Base-by-base conservation (phyloP, 148 eudicot species). In the Euryodendron excelsum region DNA sequence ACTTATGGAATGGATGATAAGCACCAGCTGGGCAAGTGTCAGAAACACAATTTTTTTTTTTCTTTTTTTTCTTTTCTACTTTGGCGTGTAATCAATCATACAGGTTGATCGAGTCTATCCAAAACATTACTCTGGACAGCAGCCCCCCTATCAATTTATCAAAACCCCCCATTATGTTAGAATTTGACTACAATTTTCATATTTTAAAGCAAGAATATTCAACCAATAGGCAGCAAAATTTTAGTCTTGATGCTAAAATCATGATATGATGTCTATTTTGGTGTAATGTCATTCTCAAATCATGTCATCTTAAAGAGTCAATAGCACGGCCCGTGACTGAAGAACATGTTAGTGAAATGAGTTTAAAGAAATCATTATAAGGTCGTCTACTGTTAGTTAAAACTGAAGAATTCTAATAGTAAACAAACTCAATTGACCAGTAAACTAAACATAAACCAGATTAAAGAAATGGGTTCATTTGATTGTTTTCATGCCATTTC, bases 231-330 rank as follows among this genome's bases (percentile, higher is more conserved):
- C 27, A 1, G 33, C 67, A 27, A 62, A n/a, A 62, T 31, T 62
- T 62, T 27, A 1, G 67, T 62, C 36, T 10, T 8, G 9, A 62
- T 11, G 36, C 33, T 11, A 9, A 1, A 25, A 27, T 62, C 63
- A 21, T 25, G 7, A 5, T 59, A 23, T 23, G 15, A 45, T 33
- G 4, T 59, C 28, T 75, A 13, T 21, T 50, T 58, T 25, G 31
- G 21, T 36, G 6, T 13, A 74, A 75, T 27, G 58, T 75, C 78
- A 44, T 44, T 75, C 39, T 75, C 69, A 41, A 30, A 62, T 62
- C 15, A 75, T 30, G 69, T 62, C 39, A 75, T 64, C 23, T 14
- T 59, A 25, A 37, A n/a, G 37, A 56, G 41, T 18, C 48, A 73
- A 31, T 39, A 68, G 41, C n/a, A 66, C 28, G 10, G 12, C 3